phyloP scores from a whole-genome alignment of 2,329 filamentous ascomycete genomes.

The Biscogniauxia sp. region DNA sequence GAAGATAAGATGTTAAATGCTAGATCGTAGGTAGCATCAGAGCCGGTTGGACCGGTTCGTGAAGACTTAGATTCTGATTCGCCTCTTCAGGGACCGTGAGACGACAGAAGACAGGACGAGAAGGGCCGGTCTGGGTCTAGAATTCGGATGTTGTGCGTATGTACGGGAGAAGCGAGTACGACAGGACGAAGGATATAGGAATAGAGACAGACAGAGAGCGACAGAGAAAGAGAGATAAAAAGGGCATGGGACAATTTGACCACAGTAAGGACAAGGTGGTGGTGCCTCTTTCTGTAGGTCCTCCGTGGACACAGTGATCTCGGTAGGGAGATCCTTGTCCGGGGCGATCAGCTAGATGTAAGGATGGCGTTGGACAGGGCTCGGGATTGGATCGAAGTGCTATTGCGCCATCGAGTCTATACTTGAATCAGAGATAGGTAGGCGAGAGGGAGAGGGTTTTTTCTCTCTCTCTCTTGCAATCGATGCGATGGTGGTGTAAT shows the following conservation, averaged over 20 bases:
- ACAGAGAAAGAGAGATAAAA: background rate
- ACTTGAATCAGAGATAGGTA: constrained; percentile 13
- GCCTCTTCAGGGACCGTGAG: no score
- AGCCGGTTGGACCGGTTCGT: no score
- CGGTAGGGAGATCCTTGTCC: background rate
- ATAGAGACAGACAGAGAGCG: no score
- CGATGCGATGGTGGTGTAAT: background rate
- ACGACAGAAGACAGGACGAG: background rate
- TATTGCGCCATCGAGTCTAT: constrained; percentile 28
- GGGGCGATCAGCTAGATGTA: background rate
- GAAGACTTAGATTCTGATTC: no score
- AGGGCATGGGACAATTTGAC: background rate
- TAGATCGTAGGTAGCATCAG: background rate
- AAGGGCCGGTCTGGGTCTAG: no score
- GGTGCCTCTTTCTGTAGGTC: background rate
- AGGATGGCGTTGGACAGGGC: background rate
- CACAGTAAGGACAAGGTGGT: background rate
- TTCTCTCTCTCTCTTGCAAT: background rate
- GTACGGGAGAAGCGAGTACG: background rate
- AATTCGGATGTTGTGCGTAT: no score
- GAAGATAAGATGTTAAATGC: background rate
- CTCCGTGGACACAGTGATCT: background rate
- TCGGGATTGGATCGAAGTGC: constrained; percentile 18
- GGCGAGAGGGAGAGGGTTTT: no score
- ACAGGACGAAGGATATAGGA: background rate